Evolutionary conservation across 2,329 filamentous ascomycete species (phyloP), one percentile per base, ranked within the genome.

Genomic region (Calcarisporium arbuscula): DNA sequence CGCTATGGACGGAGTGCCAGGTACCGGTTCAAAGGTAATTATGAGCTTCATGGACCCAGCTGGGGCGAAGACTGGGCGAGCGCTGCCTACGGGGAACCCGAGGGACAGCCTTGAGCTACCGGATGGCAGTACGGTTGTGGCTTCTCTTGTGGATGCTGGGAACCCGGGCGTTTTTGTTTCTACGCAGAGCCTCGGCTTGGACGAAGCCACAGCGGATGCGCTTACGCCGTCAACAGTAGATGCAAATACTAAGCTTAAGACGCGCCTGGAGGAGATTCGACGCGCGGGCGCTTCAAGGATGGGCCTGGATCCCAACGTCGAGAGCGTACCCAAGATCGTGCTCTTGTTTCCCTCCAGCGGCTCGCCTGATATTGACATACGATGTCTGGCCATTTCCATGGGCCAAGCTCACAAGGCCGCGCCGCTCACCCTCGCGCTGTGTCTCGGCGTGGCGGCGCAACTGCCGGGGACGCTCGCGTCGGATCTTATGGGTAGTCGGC

Each of bases 121-220:
- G 0, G 53, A 54, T 10, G 51, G 52, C 4, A 46, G 36, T 7
- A 64, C 61, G 1, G 52, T 76, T 5, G 45, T 51, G 4, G 73
- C 67, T 0, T 80, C 74, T 1, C 72, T 79, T 18, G 65, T 82
- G 2, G 80, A 84, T 41, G 74, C 74, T 1, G 71, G 71, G 2
- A 82, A 82, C 44, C 80, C 80, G 0, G 74, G 72, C 30, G 65
- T 80, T 11, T 84, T 84, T 47, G 59, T 84, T 1, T 58, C 59
- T 7, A 74, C 77, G 0, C 48, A 58, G 3, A 70, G 77, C 38
- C 48, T 82, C 11, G 55, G 53, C n/a, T 19, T 56, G 1, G 66
- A 58, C 5, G 56, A 75, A 3, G 53, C 66, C 14, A 64, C 67
- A 2, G 56, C 67, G 16, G 64, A 67, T 4, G 61, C 63, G 8